phyloP scores from a whole-genome alignment of 1,139 yeast genomes.

The Lodderomyces pseudojiufengensis region DNA sequence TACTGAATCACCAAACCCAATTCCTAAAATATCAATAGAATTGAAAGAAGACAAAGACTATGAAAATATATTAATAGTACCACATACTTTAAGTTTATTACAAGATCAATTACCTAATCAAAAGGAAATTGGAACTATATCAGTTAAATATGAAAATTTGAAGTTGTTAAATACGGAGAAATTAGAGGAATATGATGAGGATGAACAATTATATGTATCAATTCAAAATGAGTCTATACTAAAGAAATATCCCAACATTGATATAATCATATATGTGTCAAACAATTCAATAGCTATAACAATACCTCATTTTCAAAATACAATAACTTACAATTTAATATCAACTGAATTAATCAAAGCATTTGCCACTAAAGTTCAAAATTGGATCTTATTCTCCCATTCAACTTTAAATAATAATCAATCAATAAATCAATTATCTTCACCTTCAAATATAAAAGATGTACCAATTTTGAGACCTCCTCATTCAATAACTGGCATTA shows the following conservation, averaged over 20 bases:
- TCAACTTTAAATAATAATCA: constrained; percentile 31
- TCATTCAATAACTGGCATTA: constrained; percentile 50
- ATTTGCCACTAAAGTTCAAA: constrained; percentile 10
- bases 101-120: constrained; percentile 18
- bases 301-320: constrained; percentile 33
- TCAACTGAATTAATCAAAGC: constrained; percentile 20
- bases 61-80: constrained; percentile 24
- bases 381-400: constrained; percentile 36
- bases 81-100: constrained; percentile 26
- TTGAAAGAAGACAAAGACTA: constrained; percentile 4
- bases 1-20: constrained; percentile 12
- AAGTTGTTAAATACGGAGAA: constrained; percentile 13
- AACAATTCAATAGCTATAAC: not conserved
- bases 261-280: constrained; percentile 22
- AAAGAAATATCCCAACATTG: constrained; percentile 20
- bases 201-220: constrained; percentile 50
- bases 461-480: constrained; percentile 49
- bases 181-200: constrained; percentile 47
- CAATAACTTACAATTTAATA: constrained; percentile 29
- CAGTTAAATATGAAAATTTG: constrained; percentile 18
- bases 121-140: constrained; percentile 20
- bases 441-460: constrained; percentile 12
- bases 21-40: constrained; percentile 17
- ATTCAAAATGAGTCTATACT: constrained; percentile 20
- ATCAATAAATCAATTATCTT: constrained; percentile 25